Evolutionary conservation across 2,329 filamentous ascomycete genomes (phyloP), one percentile per base, ranked within the genome.

Genomic region (Penicillium capsulatum): DNA sequence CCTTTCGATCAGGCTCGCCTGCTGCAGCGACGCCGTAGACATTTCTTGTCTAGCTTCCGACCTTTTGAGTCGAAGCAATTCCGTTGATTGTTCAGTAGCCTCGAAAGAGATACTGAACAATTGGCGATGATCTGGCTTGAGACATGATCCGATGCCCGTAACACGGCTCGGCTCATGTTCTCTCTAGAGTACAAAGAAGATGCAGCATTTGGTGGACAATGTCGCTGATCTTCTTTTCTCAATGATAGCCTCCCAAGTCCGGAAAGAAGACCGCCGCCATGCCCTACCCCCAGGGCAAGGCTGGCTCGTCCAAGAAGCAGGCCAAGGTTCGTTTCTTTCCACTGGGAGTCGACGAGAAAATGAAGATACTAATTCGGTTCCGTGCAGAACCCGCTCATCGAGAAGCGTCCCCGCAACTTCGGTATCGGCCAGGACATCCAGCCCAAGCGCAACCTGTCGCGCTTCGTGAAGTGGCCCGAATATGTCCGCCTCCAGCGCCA

Each of bases 401-500:
- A 98, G 88, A 94, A 92, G 81, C 87, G 90, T 64, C 75, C 88
- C 64, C 86, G 86, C 69, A 98, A 98, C 88, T 98, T 81, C 74
- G 92, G 91, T 70, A 94, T 98, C 70, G 92, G 92, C 69, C 90
- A 97, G 81, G 91, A 96, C 76, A 89, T 97, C 74, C 92, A 97
- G 78, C 90, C 91, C 65, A 82, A 81, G 70, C 86, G 90, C 69
- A 97, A 98, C 79, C 80, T 95, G 52, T 88, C 85, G 63, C 89
- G 89, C 72, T 96, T 98, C 88, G 90, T 98, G 67, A 94, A 92
- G 81, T 98, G 92, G 92, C 92, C 92, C 71, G 88, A 94, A 77
- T 97, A 97, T 75, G 86, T 98, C 74, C 91, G 90, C 64, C 90
- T 97, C 55, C 92, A 98, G 77, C 88, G 90, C 76, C 81, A 84